A percentile compares a stretch with the other conserved stretches of the same genome.
Evolutionary conservation across 768 basidiomycete species (phyloP).

Genomic region (Guyanaporus albipodus): DNA sequence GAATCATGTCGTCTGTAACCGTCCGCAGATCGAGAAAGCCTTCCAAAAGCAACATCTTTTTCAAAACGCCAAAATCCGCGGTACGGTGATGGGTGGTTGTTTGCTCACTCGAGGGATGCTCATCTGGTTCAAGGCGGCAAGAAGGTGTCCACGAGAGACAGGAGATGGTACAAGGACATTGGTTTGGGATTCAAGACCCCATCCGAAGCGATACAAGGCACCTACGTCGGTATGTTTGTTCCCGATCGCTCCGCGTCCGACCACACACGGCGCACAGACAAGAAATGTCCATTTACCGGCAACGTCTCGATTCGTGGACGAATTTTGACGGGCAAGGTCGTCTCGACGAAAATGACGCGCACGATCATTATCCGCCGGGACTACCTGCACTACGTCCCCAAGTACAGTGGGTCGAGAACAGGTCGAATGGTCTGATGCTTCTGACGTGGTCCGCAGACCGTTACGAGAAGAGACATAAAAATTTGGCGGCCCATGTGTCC

Average conservation of each 20-base stretch:
- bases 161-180: slow-evolving; percentile 99
- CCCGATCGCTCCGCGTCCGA: not conserved
- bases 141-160: slow-evolving; percentile 92
- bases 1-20: not conserved
- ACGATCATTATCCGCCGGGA: slow-evolving; percentile 95
- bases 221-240: slow-evolving; percentile 80
- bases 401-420: slow-evolving; percentile 77
- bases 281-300: slow-evolving; percentile 99
- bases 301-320: slow-evolving; percentile 97
- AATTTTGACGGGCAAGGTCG: slow-evolving; percentile 95
- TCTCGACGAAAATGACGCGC: slow-evolving; percentile 99
- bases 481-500: slow-evolving; percentile 93
- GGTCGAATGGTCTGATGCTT: not conserved
- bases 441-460: slow-evolving; percentile 57
- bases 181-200: slow-evolving; percentile 98
- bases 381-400: slow-evolving; percentile 95
- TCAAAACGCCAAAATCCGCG: slow-evolving; percentile 92
- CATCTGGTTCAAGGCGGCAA: slow-evolving; percentile 54
- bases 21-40: slow-evolving; percentile 83
- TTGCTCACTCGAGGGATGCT: slow-evolving; percentile 2
- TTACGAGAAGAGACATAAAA: slow-evolving; percentile 99
- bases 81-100: slow-evolving; percentile 49
- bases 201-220: slow-evolving; percentile 89
- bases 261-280: slow-evolving; percentile 54
- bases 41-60: slow-evolving; percentile 98